These are phyloP conservation scores for Alternaria longipes DNA, from an alignment of 2,329 filamentous ascomycete species.

Conservation along the genomic window DNA sequence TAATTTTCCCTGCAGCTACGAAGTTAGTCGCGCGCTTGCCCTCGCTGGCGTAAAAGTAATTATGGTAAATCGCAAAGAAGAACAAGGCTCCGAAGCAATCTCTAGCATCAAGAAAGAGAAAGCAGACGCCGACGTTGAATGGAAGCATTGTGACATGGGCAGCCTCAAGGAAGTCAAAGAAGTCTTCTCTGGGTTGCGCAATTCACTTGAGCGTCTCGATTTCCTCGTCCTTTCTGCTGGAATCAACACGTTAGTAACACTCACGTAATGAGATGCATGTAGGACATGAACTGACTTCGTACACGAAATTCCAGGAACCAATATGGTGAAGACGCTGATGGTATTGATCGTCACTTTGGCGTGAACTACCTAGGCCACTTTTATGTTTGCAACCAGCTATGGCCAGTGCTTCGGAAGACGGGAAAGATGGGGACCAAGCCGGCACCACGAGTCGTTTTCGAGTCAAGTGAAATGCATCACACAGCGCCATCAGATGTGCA, in stretches of 20 bases:
- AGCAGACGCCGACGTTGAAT: background rate
- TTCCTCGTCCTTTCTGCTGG: background rate
- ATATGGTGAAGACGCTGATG: background rate
- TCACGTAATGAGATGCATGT: background rate
- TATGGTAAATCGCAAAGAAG: conserved; percentile 2
- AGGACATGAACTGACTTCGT: background rate
- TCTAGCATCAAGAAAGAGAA: background rate
- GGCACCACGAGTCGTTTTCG: conserved; percentile 54
- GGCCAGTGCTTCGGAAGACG: background rate
- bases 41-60: conserved; percentile 3
- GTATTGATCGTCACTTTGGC: background rate
- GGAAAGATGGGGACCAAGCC: conserved; percentile 25
- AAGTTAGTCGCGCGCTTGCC: background rate
- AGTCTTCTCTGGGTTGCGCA: background rate
- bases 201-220: conserved; percentile 1
- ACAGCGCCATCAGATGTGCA: conserved; percentile 49
- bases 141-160: conserved; percentile 2
- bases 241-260: background rate
- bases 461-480: conserved; percentile 55
- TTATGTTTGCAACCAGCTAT: background rate
- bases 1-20: background rate
- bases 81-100: background rate
- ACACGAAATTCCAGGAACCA: background rate
- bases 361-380: background rate
- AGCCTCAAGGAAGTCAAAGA: conserved; percentile 2